Evolutionary conservation across 345 rosid species (phyloP).

Genomic region (Boechera retrofracta): DNA sequence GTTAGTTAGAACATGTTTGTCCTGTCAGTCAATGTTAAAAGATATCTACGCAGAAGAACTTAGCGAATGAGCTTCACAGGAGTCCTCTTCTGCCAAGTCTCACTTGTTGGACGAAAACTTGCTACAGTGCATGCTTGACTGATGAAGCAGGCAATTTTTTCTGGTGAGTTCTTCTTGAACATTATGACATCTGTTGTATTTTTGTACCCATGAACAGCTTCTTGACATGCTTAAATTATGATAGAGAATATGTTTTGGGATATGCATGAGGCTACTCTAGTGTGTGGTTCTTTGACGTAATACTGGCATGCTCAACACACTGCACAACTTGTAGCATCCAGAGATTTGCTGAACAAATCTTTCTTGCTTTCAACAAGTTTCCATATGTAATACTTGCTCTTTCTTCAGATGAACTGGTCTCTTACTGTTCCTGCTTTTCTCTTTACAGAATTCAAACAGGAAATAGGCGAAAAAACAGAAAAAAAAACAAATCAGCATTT

Average conservation of each 20-base stretch:
- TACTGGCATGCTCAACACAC: background rate
- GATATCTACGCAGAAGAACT: slow-evolving; percentile 21
- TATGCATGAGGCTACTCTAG: slow-evolving; percentile 5
- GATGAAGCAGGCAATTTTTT: slow-evolving; percentile 3
- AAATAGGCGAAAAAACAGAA: background rate
- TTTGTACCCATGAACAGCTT: slow-evolving; percentile 8
- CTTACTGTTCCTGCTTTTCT: background rate
- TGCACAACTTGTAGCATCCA: slow-evolving; percentile 2
- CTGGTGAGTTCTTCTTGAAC: slow-evolving; percentile 33
- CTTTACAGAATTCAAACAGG: background rate
- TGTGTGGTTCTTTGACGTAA: background rate
- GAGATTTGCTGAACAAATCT: background rate
- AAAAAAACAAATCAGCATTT: background rate
- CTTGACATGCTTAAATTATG: slow-evolving; percentile 3
- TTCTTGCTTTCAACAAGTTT: slow-evolving; percentile 1
- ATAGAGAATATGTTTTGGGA: slow-evolving; percentile 15
- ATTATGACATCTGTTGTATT: slow-evolving; percentile 9
- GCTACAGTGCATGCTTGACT: slow-evolving; percentile 21
- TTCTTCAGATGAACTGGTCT: slow-evolving; percentile 11
- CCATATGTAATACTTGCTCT: slow-evolving; percentile 5
- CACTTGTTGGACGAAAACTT: slow-evolving; percentile 14
- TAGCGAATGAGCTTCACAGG: slow-evolving; percentile 27
- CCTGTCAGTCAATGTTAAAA: background rate
- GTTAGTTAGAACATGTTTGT: slow-evolving; percentile 7
- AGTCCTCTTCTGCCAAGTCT: slow-evolving; percentile 29